Base-by-base conservation (phyloP, 768 basidiomycete species). In the Pleurotus citrinopileatus region DNA sequence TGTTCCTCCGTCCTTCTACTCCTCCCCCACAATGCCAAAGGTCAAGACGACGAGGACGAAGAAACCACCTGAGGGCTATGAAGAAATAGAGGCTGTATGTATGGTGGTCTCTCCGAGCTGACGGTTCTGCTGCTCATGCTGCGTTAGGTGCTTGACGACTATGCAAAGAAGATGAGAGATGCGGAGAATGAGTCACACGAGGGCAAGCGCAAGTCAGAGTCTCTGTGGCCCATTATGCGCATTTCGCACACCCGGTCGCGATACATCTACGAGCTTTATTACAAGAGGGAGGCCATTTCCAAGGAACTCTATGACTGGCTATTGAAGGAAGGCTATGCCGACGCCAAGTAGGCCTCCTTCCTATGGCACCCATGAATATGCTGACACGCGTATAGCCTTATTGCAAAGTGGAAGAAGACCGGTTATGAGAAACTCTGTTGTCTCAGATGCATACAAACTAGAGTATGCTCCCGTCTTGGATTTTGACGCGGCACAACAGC, bases 371-470 rank as follows among this genome's bases (percentile, higher is more conserved):
- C 42, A 23, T 46, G 42, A 28, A 26, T 5, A n/a, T n/a, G 45
- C 56, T 58, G 57, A 42, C 55, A 55, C 56, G 17, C n/a, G 38
- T 34, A 2, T 59, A 98, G 95, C 66, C 73, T 98, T 66, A 89
- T 99, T 66, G 97, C 97, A 32, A 99, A 99, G 70, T 99, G 97
- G 97, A 98, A 98, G 78, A 99, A 98, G 73, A 76, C 86, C 10
- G 97, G 97, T 4, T 99, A 98, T 68, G 97, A 98, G 72, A 99
- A 98, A 68, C 77, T 99, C 5, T 99, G 97, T 67, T 99, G 97
- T 65, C 72, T 98, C 48, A 79, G 97, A 42, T 99, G 97, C 69
- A 98, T 99, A 53, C 96, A 98, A 71, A 95, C 94, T 3, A 83
- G 83, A 73, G 94, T 89, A 60, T 46, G 74, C 63, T 48, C 38